phyloP scores from a whole-genome alignment of 2,329 filamentous ascomycete genomes.

The Monilinia laxa region DNA sequence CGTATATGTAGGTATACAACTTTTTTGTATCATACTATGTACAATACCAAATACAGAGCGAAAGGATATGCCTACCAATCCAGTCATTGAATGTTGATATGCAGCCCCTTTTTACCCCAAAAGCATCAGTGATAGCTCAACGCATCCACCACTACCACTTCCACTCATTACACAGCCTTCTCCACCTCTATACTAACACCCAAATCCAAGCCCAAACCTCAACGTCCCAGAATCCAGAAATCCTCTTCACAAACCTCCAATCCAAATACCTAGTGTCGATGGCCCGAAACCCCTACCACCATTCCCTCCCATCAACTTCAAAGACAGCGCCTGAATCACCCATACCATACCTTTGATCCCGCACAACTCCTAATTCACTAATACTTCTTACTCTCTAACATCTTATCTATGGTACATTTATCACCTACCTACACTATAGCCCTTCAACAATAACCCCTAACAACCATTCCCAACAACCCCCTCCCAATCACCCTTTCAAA shows the following conservation, averaged over 20 bases:
- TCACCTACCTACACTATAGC: no score
- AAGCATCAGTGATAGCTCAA: neutral
- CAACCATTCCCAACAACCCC: no score
- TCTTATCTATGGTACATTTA: no score
- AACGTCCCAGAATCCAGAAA: neutral
- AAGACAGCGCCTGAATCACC: no score
- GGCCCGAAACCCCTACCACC: no score
- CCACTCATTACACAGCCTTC: neutral
- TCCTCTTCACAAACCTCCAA: neutral
- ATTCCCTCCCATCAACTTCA: neutral
- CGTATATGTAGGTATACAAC: slow-evolving; percentile 2
- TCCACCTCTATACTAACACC: neutral
- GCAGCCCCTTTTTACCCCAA: neutral
- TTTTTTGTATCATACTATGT: neutral
- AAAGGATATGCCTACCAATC: neutral
- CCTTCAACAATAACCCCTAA: no score
- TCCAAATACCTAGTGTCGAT: no score
- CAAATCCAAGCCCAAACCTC: neutral
- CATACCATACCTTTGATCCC: no score
- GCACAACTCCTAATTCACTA: no score
- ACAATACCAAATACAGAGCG: neutral
- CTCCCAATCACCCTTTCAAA: no score
- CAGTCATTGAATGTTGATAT: neutral
- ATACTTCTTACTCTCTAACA: no score
- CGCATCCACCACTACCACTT: neutral